Conservation (phyloP, 257 asterid genomes). For the Salvia hispanica region DNA sequence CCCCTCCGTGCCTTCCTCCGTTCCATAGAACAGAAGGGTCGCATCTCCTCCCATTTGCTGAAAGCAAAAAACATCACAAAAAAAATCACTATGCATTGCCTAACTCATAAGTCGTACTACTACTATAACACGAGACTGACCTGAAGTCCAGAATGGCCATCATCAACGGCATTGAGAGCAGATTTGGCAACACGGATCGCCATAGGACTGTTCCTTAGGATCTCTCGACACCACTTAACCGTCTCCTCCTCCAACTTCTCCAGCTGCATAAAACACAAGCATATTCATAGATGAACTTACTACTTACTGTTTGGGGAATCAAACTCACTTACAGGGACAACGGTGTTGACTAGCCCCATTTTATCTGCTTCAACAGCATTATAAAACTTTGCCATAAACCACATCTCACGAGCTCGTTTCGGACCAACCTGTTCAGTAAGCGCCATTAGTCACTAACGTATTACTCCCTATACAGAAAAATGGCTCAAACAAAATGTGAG, state of each 20-base stretch:
- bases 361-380: slow-evolving; percentile 80
- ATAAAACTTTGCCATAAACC: slow-evolving; percentile 84
- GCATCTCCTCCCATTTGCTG: slow-evolving; percentile 94
- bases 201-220: slow-evolving; percentile 88
- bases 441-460: background rate
- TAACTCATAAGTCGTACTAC: background rate
- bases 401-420: slow-evolving; percentile 90
- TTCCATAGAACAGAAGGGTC: slow-evolving; percentile 84
- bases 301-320: too few species aligned
- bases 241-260: slow-evolving; percentile 87
- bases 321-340: slow-evolving; percentile 70
- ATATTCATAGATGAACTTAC: background rate
- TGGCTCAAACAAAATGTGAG: background rate
- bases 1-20: slow-evolving; percentile 93
- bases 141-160: slow-evolving; percentile 98
- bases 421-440: slow-evolving; percentile 67
- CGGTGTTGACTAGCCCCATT: slow-evolving; percentile 93
- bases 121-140: slow-evolving; percentile 31
- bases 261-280: slow-evolving; percentile 35
- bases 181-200: slow-evolving; percentile 84
- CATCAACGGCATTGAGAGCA: slow-evolving; percentile 90
- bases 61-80: background rate
- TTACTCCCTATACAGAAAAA: background rate
- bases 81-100: background rate
- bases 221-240: slow-evolving; percentile 88